Percentiles rank a stretch among this genome's conserved stretches.
These are phyloP conservation scores for Paraleonurus japonicus DNA, from an alignment of 257 asterid genomes.

Conservation along the genomic window DNA sequence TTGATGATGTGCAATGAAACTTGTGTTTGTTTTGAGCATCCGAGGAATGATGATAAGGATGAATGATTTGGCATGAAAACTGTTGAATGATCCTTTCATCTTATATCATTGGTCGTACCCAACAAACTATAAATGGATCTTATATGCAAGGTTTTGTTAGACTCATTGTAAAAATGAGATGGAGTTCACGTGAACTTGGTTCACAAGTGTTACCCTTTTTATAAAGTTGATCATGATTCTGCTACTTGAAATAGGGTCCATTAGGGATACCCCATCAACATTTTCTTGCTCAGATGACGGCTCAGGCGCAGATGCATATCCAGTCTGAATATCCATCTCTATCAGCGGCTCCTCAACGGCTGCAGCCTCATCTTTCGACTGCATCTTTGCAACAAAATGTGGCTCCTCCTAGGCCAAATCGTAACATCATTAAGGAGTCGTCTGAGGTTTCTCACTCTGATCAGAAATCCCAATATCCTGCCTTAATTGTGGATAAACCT, in stretches of 20 bases:
- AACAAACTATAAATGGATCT: not conserved
- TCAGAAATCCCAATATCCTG: constrained; percentile 21
- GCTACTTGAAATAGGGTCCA: constrained; percentile 39
- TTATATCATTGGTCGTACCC: too few relatives aligned
- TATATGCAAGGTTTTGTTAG: not conserved
- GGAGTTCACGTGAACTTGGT: too few relatives aligned
- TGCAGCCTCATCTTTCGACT: constrained; percentile 6
- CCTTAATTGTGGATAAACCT: constrained; percentile 37
- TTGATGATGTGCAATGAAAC: not conserved
- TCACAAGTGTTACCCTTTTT: not conserved
- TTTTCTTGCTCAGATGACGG: constrained; percentile 48
- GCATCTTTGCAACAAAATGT: constrained; percentile 24
- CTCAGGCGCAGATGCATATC: constrained; percentile 49
- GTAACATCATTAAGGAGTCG: constrained; percentile 15
- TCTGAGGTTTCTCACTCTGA: constrained; percentile 20
- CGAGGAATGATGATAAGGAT: not conserved
- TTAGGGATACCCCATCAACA: constrained; percentile 61
- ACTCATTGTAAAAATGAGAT: not conserved
- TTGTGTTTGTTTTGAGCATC: not conserved
- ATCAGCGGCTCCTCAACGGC: constrained; percentile 15
- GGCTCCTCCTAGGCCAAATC: constrained; percentile 11
- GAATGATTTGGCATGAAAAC: not conserved
- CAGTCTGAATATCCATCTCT: constrained; percentile 36
- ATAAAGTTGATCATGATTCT: constrained; percentile 7
- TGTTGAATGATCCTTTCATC: not conserved